Evolutionary conservation across 2,329 filamentous ascomycete species (phyloP).

Genomic region (Septoria linicola): DNA sequence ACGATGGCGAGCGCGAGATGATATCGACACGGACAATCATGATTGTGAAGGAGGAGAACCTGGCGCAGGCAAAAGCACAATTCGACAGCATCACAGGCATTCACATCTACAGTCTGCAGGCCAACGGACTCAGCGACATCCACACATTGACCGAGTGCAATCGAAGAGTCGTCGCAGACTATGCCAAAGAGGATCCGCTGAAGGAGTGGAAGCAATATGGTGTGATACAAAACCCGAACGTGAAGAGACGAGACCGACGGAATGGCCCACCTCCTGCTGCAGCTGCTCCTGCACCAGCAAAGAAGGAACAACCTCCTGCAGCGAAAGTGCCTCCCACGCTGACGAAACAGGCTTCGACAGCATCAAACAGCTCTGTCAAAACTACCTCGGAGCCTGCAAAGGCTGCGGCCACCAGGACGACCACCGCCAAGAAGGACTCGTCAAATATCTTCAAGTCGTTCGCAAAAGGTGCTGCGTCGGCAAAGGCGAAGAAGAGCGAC

Average conservation of each 20-base stretch:
- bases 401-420: slow-evolving; percentile 40
- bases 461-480: slow-evolving; percentile 52
- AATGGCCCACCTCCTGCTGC: slow-evolving; percentile 42
- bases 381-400: slow-evolving; percentile 36
- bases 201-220: slow-evolving; percentile 64
- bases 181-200: slow-evolving; percentile 59
- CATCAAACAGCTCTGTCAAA: slow-evolving; percentile 27
- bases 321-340: slow-evolving; percentile 20
- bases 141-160: slow-evolving; percentile 69
- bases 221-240: slow-evolving; percentile 70
- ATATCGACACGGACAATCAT: slow-evolving; percentile 46
- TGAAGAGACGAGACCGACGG: slow-evolving; percentile 53
- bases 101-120: slow-evolving; percentile 82
- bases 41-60: slow-evolving; percentile 35
- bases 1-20: slow-evolving; percentile 51
- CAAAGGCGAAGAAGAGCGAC: slow-evolving; percentile 49
- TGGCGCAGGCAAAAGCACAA: slow-evolving; percentile 55
- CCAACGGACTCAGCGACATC: slow-evolving; percentile 64
- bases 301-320: slow-evolving; percentile 26
- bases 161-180: slow-evolving; percentile 59
- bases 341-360: slow-evolving; percentile 20
- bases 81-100: slow-evolving; percentile 75
- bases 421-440: slow-evolving; percentile 54
- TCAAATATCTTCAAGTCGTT: slow-evolving; percentile 77
- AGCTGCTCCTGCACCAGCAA: slow-evolving; percentile 24